phyloP scores from a whole-genome alignment of 1,139 yeast genomes.

The Taiozyma sp. region DNA sequence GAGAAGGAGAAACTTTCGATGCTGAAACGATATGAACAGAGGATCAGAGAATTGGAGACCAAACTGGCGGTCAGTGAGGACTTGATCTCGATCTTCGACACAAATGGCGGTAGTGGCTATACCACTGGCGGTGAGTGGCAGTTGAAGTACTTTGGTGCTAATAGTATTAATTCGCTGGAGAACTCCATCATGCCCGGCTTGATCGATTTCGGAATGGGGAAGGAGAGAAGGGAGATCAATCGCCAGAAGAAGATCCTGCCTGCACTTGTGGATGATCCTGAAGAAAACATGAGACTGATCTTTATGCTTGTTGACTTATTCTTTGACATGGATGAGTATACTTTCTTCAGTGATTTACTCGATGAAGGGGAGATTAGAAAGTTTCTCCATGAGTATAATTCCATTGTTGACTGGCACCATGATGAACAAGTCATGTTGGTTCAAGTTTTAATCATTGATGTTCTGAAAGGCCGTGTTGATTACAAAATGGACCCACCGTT shows the following conservation, averaged over 20 bases:
- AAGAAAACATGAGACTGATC: conserved; percentile 6
- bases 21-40: conserved; percentile 2
- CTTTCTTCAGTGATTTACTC: conserved; percentile 13
- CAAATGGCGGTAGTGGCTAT: conserved; percentile 4
- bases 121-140: not conserved
- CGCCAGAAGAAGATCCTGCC: conserved; percentile 11
- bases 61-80: conserved; percentile 15
- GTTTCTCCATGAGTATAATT: conserved; percentile 9
- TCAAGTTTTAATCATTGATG: conserved; percentile 16
- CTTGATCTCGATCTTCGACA: conserved; percentile 20
- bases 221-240: not conserved
- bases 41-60: conserved; percentile 14
- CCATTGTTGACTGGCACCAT: conserved; percentile 8
- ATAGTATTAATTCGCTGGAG: conserved; percentile 12
- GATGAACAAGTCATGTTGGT: conserved; percentile 19
- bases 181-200: conserved; percentile 3
- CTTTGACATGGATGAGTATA: conserved; percentile 9
- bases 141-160: conserved; percentile 9
- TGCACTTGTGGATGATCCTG: conserved; percentile 2
- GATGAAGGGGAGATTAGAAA: conserved; percentile 8
- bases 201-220: not conserved
- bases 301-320: conserved; percentile 6
- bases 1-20: not conserved
- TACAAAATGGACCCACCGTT: conserved; percentile 3
- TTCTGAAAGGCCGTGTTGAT: conserved; percentile 10